These are phyloP conservation scores for Elongisporangium senticosum DNA, from an alignment of 352 stramenopile genomes.

Conservation along the genomic window DNA sequence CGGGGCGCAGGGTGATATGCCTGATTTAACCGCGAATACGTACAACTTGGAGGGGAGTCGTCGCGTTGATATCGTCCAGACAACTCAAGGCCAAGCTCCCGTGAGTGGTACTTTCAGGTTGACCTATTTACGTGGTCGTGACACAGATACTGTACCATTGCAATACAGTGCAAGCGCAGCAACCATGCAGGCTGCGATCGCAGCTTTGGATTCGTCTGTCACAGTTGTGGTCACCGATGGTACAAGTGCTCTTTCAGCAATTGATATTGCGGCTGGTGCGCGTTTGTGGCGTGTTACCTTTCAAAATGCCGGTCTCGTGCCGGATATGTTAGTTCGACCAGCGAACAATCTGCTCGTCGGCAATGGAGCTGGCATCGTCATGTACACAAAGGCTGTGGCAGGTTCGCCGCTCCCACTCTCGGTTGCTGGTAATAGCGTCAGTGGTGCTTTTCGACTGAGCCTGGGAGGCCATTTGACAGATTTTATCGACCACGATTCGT, in stretches of 20 bases:
- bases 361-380: conserved; percentile 73
- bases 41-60: conserved; percentile 87
- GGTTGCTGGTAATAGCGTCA: conserved; percentile 84
- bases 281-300: conserved; percentile 91
- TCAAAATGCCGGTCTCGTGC: conserved; percentile 85
- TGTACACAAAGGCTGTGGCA: conserved; percentile 70
- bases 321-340: conserved; percentile 71
- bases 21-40: conserved; percentile 76
- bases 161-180: conserved; percentile 38
- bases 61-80: conserved; percentile 78
- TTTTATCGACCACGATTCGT: conserved; percentile 89
- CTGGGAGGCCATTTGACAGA: conserved; percentile 87
- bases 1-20: conserved; percentile 82
- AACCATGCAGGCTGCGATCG: conserved; percentile 64
- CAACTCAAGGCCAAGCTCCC: conserved; percentile 75
- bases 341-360: conserved; percentile 81
- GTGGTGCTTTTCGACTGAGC: conserved; percentile 83
- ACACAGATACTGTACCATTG: conserved; percentile 68
- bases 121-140: conserved; percentile 74
- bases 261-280: conserved; percentile 28
- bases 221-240: conserved; percentile 67
- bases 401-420: conserved; percentile 38
- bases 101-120: conserved; percentile 90
- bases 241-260: conserved; percentile 27
- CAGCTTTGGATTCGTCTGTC: conserved; percentile 78